Percentiles rank a stretch among this genome's conserved stretches.
phyloP scores from a whole-genome alignment of 768 basidiomycete species.

The Pholiota conissans region DNA sequence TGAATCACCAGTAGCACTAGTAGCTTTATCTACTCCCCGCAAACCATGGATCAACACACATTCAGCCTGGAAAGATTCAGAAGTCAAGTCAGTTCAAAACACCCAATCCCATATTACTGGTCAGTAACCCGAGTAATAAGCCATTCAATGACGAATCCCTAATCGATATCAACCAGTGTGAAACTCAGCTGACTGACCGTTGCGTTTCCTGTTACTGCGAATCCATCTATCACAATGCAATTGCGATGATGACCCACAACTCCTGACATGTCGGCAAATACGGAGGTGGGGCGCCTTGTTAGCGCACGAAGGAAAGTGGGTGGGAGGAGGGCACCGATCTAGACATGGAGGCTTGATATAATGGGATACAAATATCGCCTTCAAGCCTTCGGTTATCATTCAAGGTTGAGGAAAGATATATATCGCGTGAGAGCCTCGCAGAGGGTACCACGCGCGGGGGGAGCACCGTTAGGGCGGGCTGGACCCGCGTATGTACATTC shows the following conservation, averaged over 20 bases:
- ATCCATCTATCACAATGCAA: neutral
- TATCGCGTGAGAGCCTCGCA: slow-evolving; percentile 1
- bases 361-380: too few species aligned
- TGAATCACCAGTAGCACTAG: too few species aligned
- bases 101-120: neutral
- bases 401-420: slow-evolving; percentile 1
- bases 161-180: neutral
- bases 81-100: neutral
- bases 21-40: neutral
- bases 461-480: too few species aligned
- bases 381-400: too few species aligned
- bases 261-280: neutral
- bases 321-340: neutral
- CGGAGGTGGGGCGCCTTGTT: neutral
- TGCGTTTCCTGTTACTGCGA: too few species aligned
- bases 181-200: too few species aligned
- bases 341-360: neutral
- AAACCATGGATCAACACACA: slow-evolving; percentile 7
- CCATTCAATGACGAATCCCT: neutral
- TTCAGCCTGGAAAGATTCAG: neutral
- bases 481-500: slow-evolving; percentile 2
- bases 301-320: neutral
- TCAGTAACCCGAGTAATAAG: slow-evolving; percentile 5
- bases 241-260: neutral
- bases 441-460: neutral